These are phyloP conservation scores for Alternaria tenuissima DNA, from an alignment of 2,329 filamentous ascomycete species.

Conservation along the genomic window DNA sequence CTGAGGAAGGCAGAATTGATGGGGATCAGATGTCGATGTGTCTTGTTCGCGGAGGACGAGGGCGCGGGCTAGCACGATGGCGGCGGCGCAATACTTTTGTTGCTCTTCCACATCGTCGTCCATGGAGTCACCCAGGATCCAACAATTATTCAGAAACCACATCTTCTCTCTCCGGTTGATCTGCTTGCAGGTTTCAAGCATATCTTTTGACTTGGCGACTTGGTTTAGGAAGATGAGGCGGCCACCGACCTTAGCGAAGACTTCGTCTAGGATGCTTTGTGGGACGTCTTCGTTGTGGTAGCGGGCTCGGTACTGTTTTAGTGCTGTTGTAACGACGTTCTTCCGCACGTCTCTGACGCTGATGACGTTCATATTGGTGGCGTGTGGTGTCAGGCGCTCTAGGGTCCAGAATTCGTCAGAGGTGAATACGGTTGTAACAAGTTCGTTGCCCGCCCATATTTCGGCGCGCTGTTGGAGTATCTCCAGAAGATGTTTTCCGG, in stretches of 20 bases:
- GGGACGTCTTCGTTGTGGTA: constrained; percentile 73
- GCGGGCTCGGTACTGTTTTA: constrained; percentile 77
- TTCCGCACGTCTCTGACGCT: constrained; percentile 83
- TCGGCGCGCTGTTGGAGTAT: constrained; percentile 94
- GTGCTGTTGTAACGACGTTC: constrained; percentile 74
- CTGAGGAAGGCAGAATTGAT: constrained; percentile 77
- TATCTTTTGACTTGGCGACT: constrained; percentile 82
- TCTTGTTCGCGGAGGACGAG: constrained; percentile 81
- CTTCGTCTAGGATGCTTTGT: constrained; percentile 68
- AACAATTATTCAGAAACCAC: constrained; percentile 81
- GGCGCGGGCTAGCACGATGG: constrained; percentile 88
- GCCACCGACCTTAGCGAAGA: constrained; percentile 90
- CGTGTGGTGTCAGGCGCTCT: constrained; percentile 88
- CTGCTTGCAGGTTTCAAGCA: constrained; percentile 78
- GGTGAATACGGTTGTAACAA: constrained; percentile 93
- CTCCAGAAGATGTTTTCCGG: constrained; percentile 88
- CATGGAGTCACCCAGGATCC: constrained; percentile 77
- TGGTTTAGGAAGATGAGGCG: constrained; percentile 86
- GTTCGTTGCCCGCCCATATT: constrained; percentile 89
- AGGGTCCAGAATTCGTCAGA: constrained; percentile 98
- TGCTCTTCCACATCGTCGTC: constrained; percentile 98
- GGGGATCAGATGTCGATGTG: constrained; percentile 57
- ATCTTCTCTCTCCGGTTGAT: constrained; percentile 76
- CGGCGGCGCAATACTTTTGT: constrained; percentile 93
- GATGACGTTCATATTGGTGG: constrained; percentile 91